phyloP scores from a whole-genome alignment of 1,139 yeast genomes.

The Lipomyces yarrowii region DNA sequence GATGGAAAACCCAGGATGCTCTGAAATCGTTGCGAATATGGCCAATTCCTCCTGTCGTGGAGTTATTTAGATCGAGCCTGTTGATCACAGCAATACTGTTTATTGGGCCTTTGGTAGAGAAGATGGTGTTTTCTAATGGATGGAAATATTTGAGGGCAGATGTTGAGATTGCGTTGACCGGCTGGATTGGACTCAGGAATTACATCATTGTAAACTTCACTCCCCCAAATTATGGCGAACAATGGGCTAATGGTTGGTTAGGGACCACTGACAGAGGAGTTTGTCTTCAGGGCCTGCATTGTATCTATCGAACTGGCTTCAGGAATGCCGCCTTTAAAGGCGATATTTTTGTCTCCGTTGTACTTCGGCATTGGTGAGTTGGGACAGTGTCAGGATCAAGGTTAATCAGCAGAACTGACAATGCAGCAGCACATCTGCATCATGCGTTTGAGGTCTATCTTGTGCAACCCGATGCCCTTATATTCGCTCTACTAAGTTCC shows the following conservation, averaged over 20 bases:
- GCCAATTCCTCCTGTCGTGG: conserved; percentile 21
- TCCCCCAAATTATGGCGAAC: conserved; percentile 3
- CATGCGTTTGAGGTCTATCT: conserved; percentile 66
- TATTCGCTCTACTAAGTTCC: conserved; percentile 48
- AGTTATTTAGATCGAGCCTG: conserved; percentile 37
- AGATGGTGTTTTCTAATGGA: conserved; percentile 39
- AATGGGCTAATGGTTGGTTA: conserved; percentile 58
- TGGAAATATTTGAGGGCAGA: conserved; percentile 28
- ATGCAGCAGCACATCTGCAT: conserved; percentile 63
- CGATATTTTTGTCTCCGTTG: conserved; percentile 59
- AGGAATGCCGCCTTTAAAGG: conserved; percentile 36
- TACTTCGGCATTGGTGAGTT: conserved; percentile 69
- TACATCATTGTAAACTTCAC: conserved; percentile 30
- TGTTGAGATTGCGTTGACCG: conserved; percentile 35
- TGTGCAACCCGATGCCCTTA: conserved; percentile 39
- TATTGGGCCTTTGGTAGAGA: conserved; percentile 61
- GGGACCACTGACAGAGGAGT: conserved; percentile 90
- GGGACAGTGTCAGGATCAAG: background rate
- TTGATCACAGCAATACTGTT: conserved; percentile 44
- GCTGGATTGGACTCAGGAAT: conserved; percentile 28
- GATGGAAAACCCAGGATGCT: conserved; percentile 28
- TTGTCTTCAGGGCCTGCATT: conserved; percentile 70
- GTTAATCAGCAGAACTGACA: background rate
- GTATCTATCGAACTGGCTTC: conserved; percentile 49
- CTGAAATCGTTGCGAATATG: conserved; percentile 17